Base-by-base conservation (phyloP, 106 monocot genomes). In the Chionographis japonica region DNA sequence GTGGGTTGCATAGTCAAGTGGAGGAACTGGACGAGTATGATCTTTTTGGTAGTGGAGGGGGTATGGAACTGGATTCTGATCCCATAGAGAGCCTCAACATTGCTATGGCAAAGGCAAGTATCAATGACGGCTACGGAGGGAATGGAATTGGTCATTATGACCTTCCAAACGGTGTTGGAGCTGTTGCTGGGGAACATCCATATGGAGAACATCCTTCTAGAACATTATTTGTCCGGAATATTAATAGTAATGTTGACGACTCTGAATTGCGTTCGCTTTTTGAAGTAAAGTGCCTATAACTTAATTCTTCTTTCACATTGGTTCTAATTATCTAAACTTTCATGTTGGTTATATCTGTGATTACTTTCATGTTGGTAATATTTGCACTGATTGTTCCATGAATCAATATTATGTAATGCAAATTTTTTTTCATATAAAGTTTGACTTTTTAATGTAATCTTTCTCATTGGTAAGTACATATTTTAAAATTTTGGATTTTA, bases 151-250 rank as follows among this genome's bases (percentile, higher is more conserved):
- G 50, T 72, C 89, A 79, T 12, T 82, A 81, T 68, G 61, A 70
- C 41, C 36, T 82, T 62, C 68, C 79, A 77, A 89, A 89, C 64
- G 84, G 89, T 68, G 79, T 70, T 63, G 84, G 82, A 52, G 61
- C 89, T 14, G 65, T 89, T 63, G 70, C 86, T 65, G 93, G 93
- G 12, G 93, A 94, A 67, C 93, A 94, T 77, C 93, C 93, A 36
- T 86, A 74, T 67, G 93, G 93, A 37, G 93, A 94, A 66, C 93
- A 94, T 82, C 93, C 93, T 61, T 94, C 93, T 17, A 94, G 93
- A 67, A 94, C 93, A 56, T 75, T 94, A 50, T 94, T 94, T 71
- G 93, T 94, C 6, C 66, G 93, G 54, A 94, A 89, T 70, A 89
- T 94, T 20, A 89, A 86, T 70, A 94, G 93, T 74, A 94, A 84